These are phyloP conservation scores for Starmerella tilneyi DNA, from an alignment of 805 yeast genomes.

Conservation along the genomic window DNA sequence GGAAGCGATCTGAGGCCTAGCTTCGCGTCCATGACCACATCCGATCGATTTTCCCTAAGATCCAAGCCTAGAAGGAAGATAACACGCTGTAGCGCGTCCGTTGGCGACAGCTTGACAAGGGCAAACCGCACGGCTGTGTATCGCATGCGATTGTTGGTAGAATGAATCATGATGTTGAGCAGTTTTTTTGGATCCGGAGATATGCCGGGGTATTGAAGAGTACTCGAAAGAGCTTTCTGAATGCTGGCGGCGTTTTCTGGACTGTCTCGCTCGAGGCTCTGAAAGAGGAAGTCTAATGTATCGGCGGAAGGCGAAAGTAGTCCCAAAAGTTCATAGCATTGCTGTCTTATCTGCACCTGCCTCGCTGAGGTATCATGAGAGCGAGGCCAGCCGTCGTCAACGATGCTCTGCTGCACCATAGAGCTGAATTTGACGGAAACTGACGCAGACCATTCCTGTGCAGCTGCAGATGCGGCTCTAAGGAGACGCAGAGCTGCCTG, in stretches of 20 bases:
- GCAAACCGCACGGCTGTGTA: slow-evolving; percentile 56
- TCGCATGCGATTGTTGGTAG: slow-evolving; percentile 41
- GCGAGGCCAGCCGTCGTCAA: slow-evolving; percentile 31
- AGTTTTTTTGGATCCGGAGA: slow-evolving; percentile 27
- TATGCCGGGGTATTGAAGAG: slow-evolving; percentile 42
- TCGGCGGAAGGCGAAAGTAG: slow-evolving; percentile 42
- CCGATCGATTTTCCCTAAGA: slow-evolving; percentile 45
- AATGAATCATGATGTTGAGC: slow-evolving; percentile 33
- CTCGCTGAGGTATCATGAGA: slow-evolving; percentile 9
- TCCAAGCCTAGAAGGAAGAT: slow-evolving; percentile 58
- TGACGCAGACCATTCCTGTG: neutral
- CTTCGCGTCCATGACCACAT: slow-evolving; percentile 66
- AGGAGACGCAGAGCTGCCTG: slow-evolving; percentile 42
- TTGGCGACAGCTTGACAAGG: slow-evolving; percentile 54
- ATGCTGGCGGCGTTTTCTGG: slow-evolving; percentile 55
- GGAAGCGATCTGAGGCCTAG: slow-evolving; percentile 45
- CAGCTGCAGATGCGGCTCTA: slow-evolving; percentile 1
- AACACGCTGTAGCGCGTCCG: slow-evolving; percentile 55
- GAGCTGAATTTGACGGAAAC: slow-evolving; percentile 8
- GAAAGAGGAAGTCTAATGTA: slow-evolving; percentile 56
- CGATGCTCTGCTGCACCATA: slow-evolving; percentile 24
- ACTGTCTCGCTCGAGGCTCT: slow-evolving; percentile 55
- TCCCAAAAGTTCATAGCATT: slow-evolving; percentile 71
- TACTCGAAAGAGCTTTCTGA: slow-evolving; percentile 57
- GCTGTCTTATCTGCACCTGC: slow-evolving; percentile 20